Conservation (phyloP, 2,329 filamentous ascomycete genomes). For the Pseudocercospora ulei region DNA sequence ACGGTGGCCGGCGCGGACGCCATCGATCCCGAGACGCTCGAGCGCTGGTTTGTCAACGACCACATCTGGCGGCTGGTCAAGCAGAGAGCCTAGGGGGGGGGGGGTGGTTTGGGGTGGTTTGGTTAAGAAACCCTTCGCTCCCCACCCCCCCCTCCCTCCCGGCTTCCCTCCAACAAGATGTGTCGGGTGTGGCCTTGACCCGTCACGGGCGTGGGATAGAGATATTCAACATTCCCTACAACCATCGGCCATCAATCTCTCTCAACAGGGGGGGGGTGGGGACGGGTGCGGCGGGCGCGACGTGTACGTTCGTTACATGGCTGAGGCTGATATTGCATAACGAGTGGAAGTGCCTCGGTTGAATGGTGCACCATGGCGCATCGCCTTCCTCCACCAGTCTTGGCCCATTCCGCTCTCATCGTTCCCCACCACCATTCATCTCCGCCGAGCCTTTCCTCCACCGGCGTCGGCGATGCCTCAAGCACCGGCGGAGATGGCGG, state of each 20-base stretch:
- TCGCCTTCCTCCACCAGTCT: conserved; percentile 1
- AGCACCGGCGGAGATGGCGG: conserved; percentile 18
- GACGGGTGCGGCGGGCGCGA: too few relatives aligned
- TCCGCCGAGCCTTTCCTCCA: background rate
- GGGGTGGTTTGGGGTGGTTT: background rate
- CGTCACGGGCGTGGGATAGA: too few relatives aligned
- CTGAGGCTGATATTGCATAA: conserved; percentile 16
- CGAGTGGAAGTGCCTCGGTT: conserved; percentile 14
- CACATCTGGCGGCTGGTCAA: conserved; percentile 34
- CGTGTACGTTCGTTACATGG: conserved; percentile 1
- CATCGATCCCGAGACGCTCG: conserved; percentile 27
- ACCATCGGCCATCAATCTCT: too few relatives aligned
- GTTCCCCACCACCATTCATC: background rate
- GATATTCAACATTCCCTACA: too few relatives aligned
- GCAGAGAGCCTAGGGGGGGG: conserved; percentile 16
- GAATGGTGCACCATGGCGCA: conserved; percentile 7
- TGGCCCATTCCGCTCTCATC: background rate
- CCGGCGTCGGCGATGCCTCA: conserved; percentile 4
- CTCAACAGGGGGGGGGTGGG: too few relatives aligned
- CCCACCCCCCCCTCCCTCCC: too few relatives aligned
- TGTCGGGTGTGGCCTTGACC: too few relatives aligned
- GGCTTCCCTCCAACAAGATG: too few relatives aligned
- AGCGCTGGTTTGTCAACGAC: conserved; percentile 35
- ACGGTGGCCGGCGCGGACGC: conserved; percentile 37
- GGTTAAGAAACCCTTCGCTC: too few relatives aligned